Evolutionary conservation across 2,329 filamentous ascomycete species (phyloP).

Genomic region (Ophiosphaerella korrae): DNA sequence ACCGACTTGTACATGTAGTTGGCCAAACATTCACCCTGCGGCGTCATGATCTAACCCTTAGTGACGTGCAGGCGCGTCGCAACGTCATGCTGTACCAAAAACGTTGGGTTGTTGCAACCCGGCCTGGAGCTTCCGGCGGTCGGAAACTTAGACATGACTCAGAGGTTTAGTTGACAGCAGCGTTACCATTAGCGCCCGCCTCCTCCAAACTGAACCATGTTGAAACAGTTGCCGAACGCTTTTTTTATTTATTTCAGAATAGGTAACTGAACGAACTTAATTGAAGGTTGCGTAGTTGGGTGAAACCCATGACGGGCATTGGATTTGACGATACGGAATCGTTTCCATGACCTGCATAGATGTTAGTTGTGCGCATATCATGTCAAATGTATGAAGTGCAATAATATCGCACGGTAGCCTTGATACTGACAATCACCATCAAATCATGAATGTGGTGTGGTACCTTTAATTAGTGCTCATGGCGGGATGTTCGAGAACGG

Average conservation of each 20-base stretch:
- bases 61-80: background rate
- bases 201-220: background rate
- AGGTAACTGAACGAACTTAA: background rate
- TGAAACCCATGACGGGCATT: no score
- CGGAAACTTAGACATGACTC: constrained; percentile 1
- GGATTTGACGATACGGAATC: no score
- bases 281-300: background rate
- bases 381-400: background rate
- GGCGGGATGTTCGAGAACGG: no score
- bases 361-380: background rate
- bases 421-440: no score
- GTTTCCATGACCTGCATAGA: background rate
- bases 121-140: background rate
- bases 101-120: background rate
- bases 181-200: constrained; percentile 1
- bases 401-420: background rate
- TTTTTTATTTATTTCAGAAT: background rate
- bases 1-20: no score
- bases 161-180: background rate
- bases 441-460: no score
- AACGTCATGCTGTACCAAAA: background rate
- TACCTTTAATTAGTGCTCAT: no score
- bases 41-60: no score
- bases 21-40: no score
- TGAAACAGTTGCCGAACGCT: constrained; percentile 1